These are phyloP conservation scores for Tylopilus sp. DNA, from an alignment of 768 basidiomycete species.

Conservation along the genomic window DNA sequence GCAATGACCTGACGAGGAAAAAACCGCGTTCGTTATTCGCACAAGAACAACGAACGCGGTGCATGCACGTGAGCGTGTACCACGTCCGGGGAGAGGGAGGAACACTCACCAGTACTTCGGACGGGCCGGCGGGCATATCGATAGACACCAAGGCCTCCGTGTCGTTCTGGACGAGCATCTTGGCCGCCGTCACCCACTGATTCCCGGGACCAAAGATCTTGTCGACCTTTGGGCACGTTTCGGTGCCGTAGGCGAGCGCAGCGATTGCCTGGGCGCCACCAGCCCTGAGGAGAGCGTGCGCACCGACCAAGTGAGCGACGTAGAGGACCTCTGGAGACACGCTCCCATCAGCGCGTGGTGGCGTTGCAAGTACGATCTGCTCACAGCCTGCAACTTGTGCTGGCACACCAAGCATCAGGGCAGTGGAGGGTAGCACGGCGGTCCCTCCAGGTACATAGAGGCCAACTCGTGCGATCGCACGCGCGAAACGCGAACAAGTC, in stretches of 20 bases:
- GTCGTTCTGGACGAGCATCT: conserved; percentile 99
- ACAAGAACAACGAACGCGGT: conserved; percentile 40
- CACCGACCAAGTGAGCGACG: conserved; percentile 88
- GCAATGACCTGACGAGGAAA: conserved; percentile 76
- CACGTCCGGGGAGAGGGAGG: conserved; percentile 43
- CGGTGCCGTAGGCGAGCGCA: conserved; percentile 94
- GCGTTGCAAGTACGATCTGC: conserved; percentile 90
- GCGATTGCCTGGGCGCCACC: conserved; percentile 97
- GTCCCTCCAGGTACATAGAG: conserved; percentile 98
- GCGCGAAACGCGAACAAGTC: conserved; percentile 89
- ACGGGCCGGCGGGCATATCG: conserved; percentile 99
- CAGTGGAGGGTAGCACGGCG: conserved; percentile 92
- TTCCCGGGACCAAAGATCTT: conserved; percentile 99
- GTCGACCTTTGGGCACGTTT: conserved; percentile 95
- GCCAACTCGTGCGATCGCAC: conserved; percentile 94
- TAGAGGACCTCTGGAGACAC: conserved; percentile 98
- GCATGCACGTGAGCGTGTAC: conserved; percentile 59
- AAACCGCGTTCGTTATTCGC: conserved; percentile 30
- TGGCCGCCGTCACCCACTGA: conserved; percentile 99
- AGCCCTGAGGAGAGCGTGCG: conserved; percentile 86
- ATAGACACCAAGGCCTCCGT: conserved; percentile 95
- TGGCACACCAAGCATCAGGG: conserved; percentile 96
- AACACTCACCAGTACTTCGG: conserved; percentile 81
- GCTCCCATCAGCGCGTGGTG: conserved; percentile 89
- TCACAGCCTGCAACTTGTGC: conserved; percentile 96